Percentiles rank a stretch among this genome's conserved stretches.
phyloP scores from a whole-genome alignment of 73 alveolate genomes.

The Symbiodinium pilosum region DNA sequence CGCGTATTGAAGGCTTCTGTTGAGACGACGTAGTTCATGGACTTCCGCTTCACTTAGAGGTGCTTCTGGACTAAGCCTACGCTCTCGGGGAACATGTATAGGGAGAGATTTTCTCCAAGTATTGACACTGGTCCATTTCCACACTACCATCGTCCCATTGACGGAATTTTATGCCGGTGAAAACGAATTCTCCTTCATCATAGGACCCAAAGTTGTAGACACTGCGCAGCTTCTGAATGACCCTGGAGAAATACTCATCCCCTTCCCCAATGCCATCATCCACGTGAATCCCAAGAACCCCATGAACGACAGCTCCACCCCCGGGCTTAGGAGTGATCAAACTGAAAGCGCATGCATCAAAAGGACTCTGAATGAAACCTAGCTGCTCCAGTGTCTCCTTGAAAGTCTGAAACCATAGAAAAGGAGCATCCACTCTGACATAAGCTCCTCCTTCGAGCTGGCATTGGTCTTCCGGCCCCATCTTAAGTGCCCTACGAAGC shows the following conservation, averaged over 20 bases:
- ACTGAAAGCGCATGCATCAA: not conserved
- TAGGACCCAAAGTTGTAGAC: not conserved
- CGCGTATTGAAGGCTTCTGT: not conserved
- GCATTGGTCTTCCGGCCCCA: not conserved
- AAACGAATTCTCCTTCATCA: not conserved
- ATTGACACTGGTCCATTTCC: not conserved
- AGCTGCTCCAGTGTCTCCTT: not conserved
- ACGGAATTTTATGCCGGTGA: not conserved
- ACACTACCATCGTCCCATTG: constrained; percentile 40
- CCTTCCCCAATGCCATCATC: constrained; percentile 22
- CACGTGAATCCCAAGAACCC: not conserved
- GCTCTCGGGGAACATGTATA: not conserved
- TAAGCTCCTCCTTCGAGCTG: not conserved
- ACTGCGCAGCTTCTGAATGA: not conserved
- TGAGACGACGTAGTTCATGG: not conserved
- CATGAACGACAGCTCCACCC: not conserved
- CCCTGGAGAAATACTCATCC: not conserved
- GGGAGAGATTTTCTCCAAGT: not conserved
- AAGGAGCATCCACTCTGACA: not conserved
- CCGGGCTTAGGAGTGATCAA: not conserved
- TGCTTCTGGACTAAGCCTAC: not conserved
- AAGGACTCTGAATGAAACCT: not conserved
- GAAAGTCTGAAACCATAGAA: not conserved
- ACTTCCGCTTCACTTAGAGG: not conserved
- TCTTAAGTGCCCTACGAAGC: not conserved